Evolutionary conservation across 202 grass and related monocot genomes (phyloP), one percentile per base, ranked within the genome.

Genomic region (Hordeum pubiflorum): DNA sequence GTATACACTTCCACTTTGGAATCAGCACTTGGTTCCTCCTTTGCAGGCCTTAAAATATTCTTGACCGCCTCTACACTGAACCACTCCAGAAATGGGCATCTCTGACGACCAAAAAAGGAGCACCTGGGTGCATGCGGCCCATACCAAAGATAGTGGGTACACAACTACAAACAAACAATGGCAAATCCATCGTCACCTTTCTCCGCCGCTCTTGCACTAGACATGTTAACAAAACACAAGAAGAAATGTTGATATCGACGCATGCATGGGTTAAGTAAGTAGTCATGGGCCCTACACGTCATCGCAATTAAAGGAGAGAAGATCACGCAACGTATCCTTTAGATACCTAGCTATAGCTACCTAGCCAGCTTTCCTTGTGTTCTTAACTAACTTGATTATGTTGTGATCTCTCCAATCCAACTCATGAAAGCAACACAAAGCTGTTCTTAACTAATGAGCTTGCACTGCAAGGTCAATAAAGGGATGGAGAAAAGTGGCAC

Each of bases 61-160:
- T 7, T 69, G 11, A 15, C 17, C 9, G 15, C 17, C 62, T 65
- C 31, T 65, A 65, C 62, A 54, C 50, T 18, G 60, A 63, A 18
- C 27, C 61, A 34, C 61, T 69, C 65, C 67, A 26, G 21, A 70
- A 44, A 70, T 44, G 66, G 66, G 66, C 37, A 69, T 69, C 67
- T 65, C 58, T 11, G 50, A 63, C 32, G 6, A 52, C 58, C 34
- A 0, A 83, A 70, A 76, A 58, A 54, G 50, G 48, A 83, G n/a
- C 36, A 17, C 29, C 20, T 63, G 4, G 58, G 39, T 40, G 43
- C 44, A 46, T 26, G 74, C 56, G 33, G 23, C 10, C 34, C 74
- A 73, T 81, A 68, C 26, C 43, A 48, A 81, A 75, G 77, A 34
- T 75, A 86, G 77, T 81, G 77, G 84, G 70, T 86, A 69, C 69